Conservation (phyloP, 176 grass and related monocot genomes). For the Puya raimondii region DNA sequence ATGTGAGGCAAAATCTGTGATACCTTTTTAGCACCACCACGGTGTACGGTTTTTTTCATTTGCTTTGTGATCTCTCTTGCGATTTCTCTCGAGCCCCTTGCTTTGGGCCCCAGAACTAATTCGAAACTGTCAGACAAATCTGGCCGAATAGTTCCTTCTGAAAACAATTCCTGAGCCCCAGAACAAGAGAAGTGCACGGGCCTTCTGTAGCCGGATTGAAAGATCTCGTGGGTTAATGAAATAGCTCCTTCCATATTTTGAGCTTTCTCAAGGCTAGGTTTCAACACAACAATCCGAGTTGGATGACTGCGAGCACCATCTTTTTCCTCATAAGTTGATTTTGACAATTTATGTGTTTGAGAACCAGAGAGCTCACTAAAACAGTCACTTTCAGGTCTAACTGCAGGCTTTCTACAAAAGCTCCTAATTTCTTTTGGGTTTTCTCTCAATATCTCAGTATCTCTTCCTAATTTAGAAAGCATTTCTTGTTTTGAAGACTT, state of each 20-base stretch:
- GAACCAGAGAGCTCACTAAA: slow-evolving; percentile 22
- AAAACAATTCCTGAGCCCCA: slow-evolving; percentile 23
- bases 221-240: slow-evolving; percentile 23
- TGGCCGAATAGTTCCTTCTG: slow-evolving; percentile 24
- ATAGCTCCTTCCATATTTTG: slow-evolving; percentile 36
- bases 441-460: slow-evolving; percentile 19
- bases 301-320: slow-evolving; percentile 32
- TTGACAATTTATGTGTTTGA: slow-evolving; percentile 53
- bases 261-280: slow-evolving; percentile 60
- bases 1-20: slow-evolving; percentile 22
- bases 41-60: slow-evolving; percentile 37
- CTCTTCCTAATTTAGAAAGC: slow-evolving; percentile 21
- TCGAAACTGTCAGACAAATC: slow-evolving; percentile 12
- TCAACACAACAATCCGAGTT: slow-evolving; percentile 82
- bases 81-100: slow-evolving; percentile 81
- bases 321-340: slow-evolving; percentile 36
- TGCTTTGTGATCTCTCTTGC: slow-evolving; percentile 57
- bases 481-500: slow-evolving; percentile 18
- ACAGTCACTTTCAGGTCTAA: not conserved
- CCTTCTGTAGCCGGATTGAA: slow-evolving; percentile 35
- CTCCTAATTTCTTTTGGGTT: slow-evolving; percentile 26
- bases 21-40: slow-evolving; percentile 26
- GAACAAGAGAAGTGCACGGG: slow-evolving; percentile 16
- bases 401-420: slow-evolving; percentile 34
- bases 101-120: slow-evolving; percentile 12